A percentile compares a stretch with the other conserved stretches of the same genome.
Conservation (phyloP, 2,329 filamentous ascomycete species). For the Hyphodiscus sp. region DNA sequence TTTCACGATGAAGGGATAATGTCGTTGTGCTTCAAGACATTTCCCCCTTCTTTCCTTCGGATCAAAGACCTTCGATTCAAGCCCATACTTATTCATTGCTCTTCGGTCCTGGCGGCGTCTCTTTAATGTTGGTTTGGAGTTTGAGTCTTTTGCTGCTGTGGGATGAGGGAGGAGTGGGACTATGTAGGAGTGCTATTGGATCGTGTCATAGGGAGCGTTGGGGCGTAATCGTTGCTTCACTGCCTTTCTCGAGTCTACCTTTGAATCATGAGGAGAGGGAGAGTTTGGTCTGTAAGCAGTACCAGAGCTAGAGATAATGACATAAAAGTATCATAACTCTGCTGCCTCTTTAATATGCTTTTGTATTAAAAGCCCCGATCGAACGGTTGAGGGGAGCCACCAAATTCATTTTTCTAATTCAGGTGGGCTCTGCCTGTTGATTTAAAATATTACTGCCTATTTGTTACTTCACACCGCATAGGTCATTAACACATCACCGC, state of each 20-base stretch:
- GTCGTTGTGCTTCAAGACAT: conserved; percentile 13
- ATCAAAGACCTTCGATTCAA: not conserved
- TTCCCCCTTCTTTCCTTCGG: conserved; percentile 2
- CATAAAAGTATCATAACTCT: not conserved
- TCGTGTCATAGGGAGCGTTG: not conserved
- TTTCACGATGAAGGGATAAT: conserved; percentile 14
- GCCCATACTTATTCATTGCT: conserved; percentile 2
- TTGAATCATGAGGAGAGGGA: not conserved
- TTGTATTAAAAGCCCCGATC: too few species aligned
- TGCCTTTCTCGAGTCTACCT: not conserved
- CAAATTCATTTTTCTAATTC: too few species aligned
- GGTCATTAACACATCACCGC: too few species aligned
- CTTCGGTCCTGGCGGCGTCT: conserved; percentile 18
- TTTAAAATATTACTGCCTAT: too few species aligned
- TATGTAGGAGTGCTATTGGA: not conserved
- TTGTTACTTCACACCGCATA: too few species aligned
- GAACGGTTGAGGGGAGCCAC: too few species aligned
- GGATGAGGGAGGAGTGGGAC: not conserved
- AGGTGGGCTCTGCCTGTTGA: too few species aligned
- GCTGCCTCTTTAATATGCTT: not conserved
- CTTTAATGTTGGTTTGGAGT: conserved; percentile 2
- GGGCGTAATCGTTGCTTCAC: not conserved
- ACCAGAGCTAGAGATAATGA: not conserved
- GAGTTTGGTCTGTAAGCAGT: not conserved
- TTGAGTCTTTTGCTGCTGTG: not conserved